These are phyloP conservation scores for Galeopsis tetrahit DNA, from an alignment of 257 asterid species.

Conservation along the genomic window DNA sequence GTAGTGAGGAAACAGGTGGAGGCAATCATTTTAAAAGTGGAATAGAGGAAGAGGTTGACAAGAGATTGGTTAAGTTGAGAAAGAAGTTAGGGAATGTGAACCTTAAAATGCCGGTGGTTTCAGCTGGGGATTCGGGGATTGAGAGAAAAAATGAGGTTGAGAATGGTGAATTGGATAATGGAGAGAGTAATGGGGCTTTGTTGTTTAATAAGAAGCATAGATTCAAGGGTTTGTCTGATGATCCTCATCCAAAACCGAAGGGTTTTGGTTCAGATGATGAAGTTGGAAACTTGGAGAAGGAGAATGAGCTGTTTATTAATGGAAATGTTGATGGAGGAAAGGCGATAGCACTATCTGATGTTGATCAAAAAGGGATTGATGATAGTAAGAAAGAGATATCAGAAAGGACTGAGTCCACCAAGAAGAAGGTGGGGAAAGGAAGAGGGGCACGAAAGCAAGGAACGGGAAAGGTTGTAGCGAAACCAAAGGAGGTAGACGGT, in stretches of 20 bases:
- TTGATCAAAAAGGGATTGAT: slow-evolving; percentile 30
- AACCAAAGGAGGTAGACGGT: slow-evolving; percentile 52
- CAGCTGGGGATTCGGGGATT: slow-evolving; percentile 36
- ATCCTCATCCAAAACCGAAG: slow-evolving; percentile 49
- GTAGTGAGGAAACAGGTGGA: slow-evolving; percentile 46
- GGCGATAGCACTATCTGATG: slow-evolving; percentile 32
- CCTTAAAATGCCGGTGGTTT: slow-evolving; percentile 38
- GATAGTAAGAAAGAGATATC: slow-evolving; percentile 31
- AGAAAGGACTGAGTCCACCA: slow-evolving; percentile 20
- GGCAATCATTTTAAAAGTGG: slow-evolving; percentile 47
- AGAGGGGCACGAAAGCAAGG: slow-evolving; percentile 35
- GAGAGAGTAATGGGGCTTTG: slow-evolving; percentile 44
- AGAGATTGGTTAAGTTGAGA: slow-evolving; percentile 55
- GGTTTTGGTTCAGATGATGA: slow-evolving; percentile 58
- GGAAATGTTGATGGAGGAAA: slow-evolving; percentile 38
- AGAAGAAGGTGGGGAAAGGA: slow-evolving; percentile 37
- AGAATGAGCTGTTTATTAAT: slow-evolving; percentile 32
- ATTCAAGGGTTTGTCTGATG: slow-evolving; percentile 45
- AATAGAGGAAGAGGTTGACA: slow-evolving; percentile 69
- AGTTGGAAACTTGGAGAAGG: slow-evolving; percentile 32
- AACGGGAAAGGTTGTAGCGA: slow-evolving; percentile 37
- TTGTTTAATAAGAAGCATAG: slow-evolving; percentile 69
- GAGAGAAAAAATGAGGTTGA: slow-evolving; percentile 33
- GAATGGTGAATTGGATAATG: slow-evolving; percentile 39
- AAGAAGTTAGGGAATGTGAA: slow-evolving; percentile 50